Evolutionary conservation across 2,329 filamentous ascomycete genomes (phyloP).

Genomic region (Aspergillus aculeatus): DNA sequence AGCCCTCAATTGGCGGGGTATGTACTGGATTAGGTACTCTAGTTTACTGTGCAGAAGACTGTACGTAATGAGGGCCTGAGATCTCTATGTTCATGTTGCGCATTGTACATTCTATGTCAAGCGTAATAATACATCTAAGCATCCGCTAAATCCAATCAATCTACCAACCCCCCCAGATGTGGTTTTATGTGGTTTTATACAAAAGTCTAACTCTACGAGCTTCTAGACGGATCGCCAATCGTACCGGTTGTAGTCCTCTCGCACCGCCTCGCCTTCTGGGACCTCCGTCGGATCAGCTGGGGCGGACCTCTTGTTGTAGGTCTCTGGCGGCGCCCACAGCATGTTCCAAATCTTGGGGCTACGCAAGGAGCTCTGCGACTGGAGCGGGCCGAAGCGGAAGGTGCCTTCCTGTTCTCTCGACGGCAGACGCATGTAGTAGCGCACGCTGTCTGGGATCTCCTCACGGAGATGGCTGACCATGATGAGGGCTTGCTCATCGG

Average conservation of each 20-base stretch:
- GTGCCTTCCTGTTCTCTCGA: slow-evolving; percentile 27
- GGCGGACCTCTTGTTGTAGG: slow-evolving; percentile 11
- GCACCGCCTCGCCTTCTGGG: neutral
- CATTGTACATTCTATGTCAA: neutral
- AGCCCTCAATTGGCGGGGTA: neutral
- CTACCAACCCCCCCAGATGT: neutral
- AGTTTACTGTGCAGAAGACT: no score
- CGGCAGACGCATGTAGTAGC: slow-evolving; percentile 84
- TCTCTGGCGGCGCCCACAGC: slow-evolving; percentile 27
- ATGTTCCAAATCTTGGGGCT: slow-evolving; percentile 28
- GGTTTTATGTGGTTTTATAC: no score
- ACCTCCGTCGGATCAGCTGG: neutral
- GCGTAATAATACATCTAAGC: neutral
- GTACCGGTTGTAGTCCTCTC: slow-evolving; percentile 14
- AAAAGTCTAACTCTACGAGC: no score
- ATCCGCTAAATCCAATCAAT: neutral
- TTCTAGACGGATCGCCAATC: slow-evolving; percentile 21
- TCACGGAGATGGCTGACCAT: slow-evolving; percentile 89
- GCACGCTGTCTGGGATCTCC: slow-evolving; percentile 79
- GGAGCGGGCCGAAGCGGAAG: slow-evolving; percentile 33
- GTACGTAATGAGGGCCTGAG: no score
- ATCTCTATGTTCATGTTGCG: no score
- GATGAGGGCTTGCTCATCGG: slow-evolving; percentile 74
- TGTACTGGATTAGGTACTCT: no score
- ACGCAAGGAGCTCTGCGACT: slow-evolving; percentile 19